Conservation (phyloP, 192 early-diverging fungal genomes). For the Coemansia javaensis region DNA sequence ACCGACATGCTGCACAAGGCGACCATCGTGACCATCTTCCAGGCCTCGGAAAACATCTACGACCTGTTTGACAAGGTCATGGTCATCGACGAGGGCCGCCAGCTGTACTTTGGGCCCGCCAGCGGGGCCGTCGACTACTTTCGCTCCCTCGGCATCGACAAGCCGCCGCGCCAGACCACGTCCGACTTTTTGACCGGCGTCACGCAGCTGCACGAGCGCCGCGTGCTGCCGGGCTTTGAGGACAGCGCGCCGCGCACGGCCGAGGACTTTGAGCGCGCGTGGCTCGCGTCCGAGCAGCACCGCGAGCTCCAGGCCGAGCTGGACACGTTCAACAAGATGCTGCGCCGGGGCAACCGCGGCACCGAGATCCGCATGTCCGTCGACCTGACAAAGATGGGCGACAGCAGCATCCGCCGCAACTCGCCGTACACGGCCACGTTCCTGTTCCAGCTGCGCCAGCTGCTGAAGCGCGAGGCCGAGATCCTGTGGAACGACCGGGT, state of each 20-base stretch:
- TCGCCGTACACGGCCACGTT: conserved; percentile 66
- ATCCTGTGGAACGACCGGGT: conserved; percentile 54
- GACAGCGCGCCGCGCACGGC: conserved; percentile 53
- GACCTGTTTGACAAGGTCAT: conserved; percentile 67
- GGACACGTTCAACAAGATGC: conserved; percentile 31
- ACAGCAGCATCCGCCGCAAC: conserved; percentile 48
- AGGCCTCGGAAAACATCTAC: conserved; percentile 75
- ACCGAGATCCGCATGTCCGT: conserved; percentile 47
- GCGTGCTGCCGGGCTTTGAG: conserved; percentile 55
- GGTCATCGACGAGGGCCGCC: conserved; percentile 62
- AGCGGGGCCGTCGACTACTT: conserved; percentile 60
- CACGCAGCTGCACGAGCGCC: conserved; percentile 59
- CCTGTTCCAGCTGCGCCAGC: conserved; percentile 56
- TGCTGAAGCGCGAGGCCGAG: conserved; percentile 61
- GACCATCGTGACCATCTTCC: conserved; percentile 57
- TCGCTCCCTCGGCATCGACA: conserved; percentile 56
- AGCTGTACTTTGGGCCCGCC: conserved; percentile 66
- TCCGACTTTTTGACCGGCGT: conserved; percentile 72
- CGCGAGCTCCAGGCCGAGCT: conserved; percentile 34
- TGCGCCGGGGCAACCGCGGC: conserved; percentile 13
- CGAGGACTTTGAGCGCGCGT: conserved; percentile 65
- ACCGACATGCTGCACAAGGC: conserved; percentile 63
- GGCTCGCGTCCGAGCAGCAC: conserved; percentile 48
- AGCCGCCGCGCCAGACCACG: conserved; percentile 61
- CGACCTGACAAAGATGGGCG: conserved; percentile 53